Percentiles rank a stretch among this genome's conserved stretches.
Conservation (phyloP, 495 filamentous ascomycete species). For the Gamarada debralockiae region DNA sequence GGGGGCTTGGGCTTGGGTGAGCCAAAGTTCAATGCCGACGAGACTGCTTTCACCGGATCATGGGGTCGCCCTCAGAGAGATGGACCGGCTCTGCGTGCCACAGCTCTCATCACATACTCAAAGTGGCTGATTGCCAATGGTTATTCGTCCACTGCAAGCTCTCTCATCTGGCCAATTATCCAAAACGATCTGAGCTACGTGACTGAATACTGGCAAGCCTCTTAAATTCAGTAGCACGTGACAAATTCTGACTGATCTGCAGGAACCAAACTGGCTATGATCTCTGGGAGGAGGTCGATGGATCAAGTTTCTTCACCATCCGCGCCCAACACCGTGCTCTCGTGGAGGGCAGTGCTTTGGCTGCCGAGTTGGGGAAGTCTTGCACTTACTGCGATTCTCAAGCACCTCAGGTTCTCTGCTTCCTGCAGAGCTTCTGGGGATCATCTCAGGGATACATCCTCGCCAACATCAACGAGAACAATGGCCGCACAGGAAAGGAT, state of each 20-base stretch:
- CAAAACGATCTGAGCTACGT: constrained; percentile 58
- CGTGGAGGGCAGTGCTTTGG: constrained; percentile 29
- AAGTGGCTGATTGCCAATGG: constrained; percentile 32
- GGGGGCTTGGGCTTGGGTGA: constrained; percentile 49
- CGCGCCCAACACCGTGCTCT: constrained; percentile 46
- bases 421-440: constrained; percentile 45
- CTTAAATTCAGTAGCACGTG: neutral
- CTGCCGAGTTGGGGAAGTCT: constrained; percentile 26
- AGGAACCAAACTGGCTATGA: constrained; percentile 46
- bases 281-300: constrained; percentile 50
- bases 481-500: constrained; percentile 42
- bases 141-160: constrained; percentile 28
- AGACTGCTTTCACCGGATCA: constrained; percentile 44
- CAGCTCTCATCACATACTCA: constrained; percentile 41
- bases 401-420: constrained; percentile 47
- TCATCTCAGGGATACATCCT: constrained; percentile 32
- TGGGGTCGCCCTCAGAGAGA: constrained; percentile 65
- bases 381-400: constrained; percentile 40
- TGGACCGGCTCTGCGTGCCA: constrained; percentile 50
- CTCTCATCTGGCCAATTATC: constrained; percentile 49
- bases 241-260: constrained; percentile 1
- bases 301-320: constrained; percentile 59
- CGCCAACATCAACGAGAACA: constrained; percentile 38
- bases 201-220: constrained; percentile 58
- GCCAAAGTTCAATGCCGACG: constrained; percentile 56